These are phyloP conservation scores for Vanderwaltozyma yarrowii DNA, from an alignment of 805 yeast species.

Conservation along the genomic window DNA sequence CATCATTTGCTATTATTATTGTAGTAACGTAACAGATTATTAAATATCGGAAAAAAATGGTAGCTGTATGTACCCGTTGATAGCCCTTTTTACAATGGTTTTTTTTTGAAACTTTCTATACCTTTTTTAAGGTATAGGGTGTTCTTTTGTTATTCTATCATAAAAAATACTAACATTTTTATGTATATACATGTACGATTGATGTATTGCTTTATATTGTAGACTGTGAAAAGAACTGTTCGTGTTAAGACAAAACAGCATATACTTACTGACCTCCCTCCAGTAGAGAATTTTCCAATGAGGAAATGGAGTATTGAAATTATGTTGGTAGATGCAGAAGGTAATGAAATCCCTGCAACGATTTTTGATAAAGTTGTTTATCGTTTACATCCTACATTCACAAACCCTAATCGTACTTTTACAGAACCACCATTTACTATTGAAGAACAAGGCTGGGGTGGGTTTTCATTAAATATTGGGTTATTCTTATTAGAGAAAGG, in stretches of 20 bases:
- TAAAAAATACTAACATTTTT: not conserved
- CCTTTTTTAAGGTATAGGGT: too few species aligned
- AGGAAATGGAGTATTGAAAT: slow-evolving; percentile 86
- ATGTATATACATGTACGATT: too few species aligned
- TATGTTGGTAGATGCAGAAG: slow-evolving; percentile 64
- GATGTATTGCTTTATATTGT: too few species aligned
- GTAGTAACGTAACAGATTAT: too few species aligned
- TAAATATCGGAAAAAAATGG: slow-evolving; percentile 2
- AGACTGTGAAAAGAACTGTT: slow-evolving; percentile 72
- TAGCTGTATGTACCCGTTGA: slow-evolving; percentile 9
- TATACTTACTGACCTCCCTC: slow-evolving; percentile 71
- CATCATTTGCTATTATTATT: too few species aligned
- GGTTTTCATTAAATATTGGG: slow-evolving; percentile 77
- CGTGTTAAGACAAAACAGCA: slow-evolving; percentile 83
- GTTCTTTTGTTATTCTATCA: too few species aligned
- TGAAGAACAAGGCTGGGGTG: slow-evolving; percentile 98
- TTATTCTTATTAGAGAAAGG: slow-evolving; percentile 76
- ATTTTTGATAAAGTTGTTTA: slow-evolving; percentile 90
- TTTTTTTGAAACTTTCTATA: too few species aligned
- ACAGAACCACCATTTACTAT: slow-evolving; percentile 80
- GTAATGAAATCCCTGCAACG: slow-evolving; percentile 78
- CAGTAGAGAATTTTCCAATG: slow-evolving; percentile 86
- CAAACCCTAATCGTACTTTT: slow-evolving; percentile 73
- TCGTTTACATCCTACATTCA: slow-evolving; percentile 89
- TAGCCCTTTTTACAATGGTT: too few species aligned